These are phyloP conservation scores for Fusarium xyrophilum DNA, from an alignment of 2,329 filamentous ascomycete genomes.

Conservation along the genomic window DNA sequence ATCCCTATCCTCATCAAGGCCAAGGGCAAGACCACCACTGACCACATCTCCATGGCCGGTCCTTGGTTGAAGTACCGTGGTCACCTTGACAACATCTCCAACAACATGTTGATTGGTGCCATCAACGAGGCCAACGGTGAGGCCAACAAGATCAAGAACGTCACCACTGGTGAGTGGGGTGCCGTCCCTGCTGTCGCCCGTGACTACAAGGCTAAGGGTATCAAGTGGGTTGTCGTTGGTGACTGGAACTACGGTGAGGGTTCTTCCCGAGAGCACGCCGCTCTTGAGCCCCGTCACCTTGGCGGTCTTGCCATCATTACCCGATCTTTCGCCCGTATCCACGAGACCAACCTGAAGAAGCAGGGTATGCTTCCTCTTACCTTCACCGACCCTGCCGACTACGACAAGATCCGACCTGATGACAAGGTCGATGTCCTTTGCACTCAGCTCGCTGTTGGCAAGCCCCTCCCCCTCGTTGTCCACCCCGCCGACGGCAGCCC, in stretches of 20 bases:
- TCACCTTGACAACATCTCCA: conserved; percentile 98
- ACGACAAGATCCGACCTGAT: conserved; percentile 93
- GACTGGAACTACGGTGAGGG: conserved; percentile 99
- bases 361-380: conserved; percentile 99
- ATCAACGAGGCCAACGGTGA: conserved; percentile 95
- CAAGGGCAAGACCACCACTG: conserved; percentile 96
- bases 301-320: conserved; percentile 97
- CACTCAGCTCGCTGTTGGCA: conserved; percentile 89
- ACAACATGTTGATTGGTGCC: conserved; percentile 99
- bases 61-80: conserved; percentile 99
- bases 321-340: conserved; percentile 96
- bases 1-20: conserved; percentile 97
- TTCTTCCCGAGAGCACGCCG: conserved; percentile 96
- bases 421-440: conserved; percentile 89
- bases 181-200: conserved; percentile 92
- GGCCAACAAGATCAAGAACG: conserved; percentile 97
- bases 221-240: conserved; percentile 96
- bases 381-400: conserved; percentile 92
- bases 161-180: conserved; percentile 80
- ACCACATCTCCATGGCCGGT: conserved; percentile 96
- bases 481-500: conserved; percentile 83
- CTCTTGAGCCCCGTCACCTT: conserved; percentile 95
- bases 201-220: conserved; percentile 97
- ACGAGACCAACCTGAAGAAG: conserved; percentile 99
- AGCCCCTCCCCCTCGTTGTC: conserved; percentile 90